Percentiles rank a stretch among this genome's conserved stretches.
Evolutionary conservation across 257 asterid species (phyloP).

Genomic region (Solanum appendiculatum): DNA sequence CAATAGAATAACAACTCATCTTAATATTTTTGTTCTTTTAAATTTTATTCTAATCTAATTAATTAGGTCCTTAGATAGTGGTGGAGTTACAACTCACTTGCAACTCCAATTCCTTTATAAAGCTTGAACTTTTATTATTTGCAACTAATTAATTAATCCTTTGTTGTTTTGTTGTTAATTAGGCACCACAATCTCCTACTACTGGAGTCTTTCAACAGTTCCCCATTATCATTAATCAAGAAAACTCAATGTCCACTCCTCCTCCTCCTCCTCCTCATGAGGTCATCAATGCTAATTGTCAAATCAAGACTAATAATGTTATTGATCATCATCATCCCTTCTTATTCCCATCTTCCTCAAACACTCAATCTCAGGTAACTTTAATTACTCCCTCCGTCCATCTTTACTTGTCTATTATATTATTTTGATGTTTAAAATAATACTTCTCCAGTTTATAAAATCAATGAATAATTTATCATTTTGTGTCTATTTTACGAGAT

Average conservation of each 20-base stretch:
- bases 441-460: not conserved
- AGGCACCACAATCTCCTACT: slow-evolving; percentile 57
- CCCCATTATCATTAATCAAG: slow-evolving; percentile 16
- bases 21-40: not conserved
- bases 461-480: not conserved
- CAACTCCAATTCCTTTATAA: not conserved
- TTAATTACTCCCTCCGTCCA: not conserved
- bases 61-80: not conserved
- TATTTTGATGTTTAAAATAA: too few relatives aligned
- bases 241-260: not conserved
- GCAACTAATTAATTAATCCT: not conserved
- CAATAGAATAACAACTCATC: not conserved
- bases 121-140: not conserved
- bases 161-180: not conserved
- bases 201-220: slow-evolving; percentile 52
- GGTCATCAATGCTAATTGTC: not conserved
- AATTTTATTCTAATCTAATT: not conserved
- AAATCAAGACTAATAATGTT: not conserved
- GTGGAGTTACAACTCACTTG: not conserved
- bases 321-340: not conserved
- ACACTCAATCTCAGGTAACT: not conserved
- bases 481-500: not conserved
- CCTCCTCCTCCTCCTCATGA: not conserved
- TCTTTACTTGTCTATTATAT: too few relatives aligned
- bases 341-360: not conserved